Percentiles rank a stretch among this genome's conserved stretches.
Evolutionary conservation across 768 basidiomycete genomes (phyloP).

Genomic region (Nidularia sp.): DNA sequence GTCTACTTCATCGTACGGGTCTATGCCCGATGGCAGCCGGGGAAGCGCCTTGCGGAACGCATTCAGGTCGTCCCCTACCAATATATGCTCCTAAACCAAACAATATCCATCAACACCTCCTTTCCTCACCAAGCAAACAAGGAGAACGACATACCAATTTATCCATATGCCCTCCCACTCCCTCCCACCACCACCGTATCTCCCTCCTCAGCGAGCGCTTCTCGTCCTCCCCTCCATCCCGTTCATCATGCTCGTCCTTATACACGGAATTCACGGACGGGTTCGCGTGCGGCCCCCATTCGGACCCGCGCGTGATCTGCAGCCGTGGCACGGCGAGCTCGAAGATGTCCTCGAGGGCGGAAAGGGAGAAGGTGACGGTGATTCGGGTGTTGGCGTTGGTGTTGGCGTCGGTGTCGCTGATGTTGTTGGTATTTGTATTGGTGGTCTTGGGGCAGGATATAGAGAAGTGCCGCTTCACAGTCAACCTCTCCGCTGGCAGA

Average conservation of each 20-base stretch:
- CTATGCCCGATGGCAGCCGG: constrained; percentile 47
- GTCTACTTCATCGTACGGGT: constrained; percentile 42
- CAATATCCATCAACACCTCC: too few relatives aligned
- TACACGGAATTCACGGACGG: background rate
- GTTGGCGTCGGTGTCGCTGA: too few relatives aligned
- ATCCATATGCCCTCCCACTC: constrained; percentile 56
- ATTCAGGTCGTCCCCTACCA: constrained; percentile 21
- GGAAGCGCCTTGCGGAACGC: constrained; percentile 47
- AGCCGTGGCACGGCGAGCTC: constrained; percentile 58
- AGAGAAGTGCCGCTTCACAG: constrained; percentile 39
- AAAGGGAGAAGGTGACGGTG: constrained; percentile 41
- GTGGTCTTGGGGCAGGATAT: background rate
- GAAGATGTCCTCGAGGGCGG: constrained; percentile 49
- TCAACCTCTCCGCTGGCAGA: constrained; percentile 26
- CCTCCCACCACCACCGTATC: constrained; percentile 67
- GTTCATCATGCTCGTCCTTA: background rate
- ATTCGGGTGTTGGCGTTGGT: background rate
- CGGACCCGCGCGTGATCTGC: constrained; percentile 40
- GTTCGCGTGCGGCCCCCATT: constrained; percentile 5
- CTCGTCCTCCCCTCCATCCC: constrained; percentile 28
- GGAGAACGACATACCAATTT: constrained; percentile 39
- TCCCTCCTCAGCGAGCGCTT: constrained; percentile 51
- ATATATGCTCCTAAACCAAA: constrained; percentile 35
- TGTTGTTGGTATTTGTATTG: too few relatives aligned
- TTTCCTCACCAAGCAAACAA: too few relatives aligned